Conservation (phyloP, 441 rosid species). For the Erodium texanum region DNA sequence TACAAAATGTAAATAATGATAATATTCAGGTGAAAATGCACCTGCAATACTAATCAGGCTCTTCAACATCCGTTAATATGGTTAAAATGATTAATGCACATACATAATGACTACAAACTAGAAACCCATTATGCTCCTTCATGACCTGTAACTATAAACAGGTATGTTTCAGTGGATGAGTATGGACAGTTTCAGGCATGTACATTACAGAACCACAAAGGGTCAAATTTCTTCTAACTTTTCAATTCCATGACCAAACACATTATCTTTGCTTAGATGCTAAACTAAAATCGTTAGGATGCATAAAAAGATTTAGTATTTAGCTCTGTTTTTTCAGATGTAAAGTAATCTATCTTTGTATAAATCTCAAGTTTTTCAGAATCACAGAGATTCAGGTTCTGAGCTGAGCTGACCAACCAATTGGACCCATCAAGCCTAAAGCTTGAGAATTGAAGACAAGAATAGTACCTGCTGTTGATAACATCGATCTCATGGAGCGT, state of each 20-base stretch:
- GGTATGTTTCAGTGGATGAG: background rate
- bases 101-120: background rate
- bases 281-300: background rate
- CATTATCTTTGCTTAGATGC: background rate
- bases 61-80: background rate
- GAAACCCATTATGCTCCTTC: background rate
- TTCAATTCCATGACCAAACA: background rate
- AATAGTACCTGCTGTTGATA: slow-evolving; percentile 75
- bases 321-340: background rate
- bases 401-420: background rate
- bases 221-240: background rate
- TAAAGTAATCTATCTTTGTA: background rate
- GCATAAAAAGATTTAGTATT: background rate
- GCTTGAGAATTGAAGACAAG: background rate
- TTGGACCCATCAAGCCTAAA: background rate
- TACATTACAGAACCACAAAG: background rate
- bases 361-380: background rate
- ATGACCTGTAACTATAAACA: background rate
- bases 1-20: background rate
- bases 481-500: slow-evolving; percentile 95
- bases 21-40: background rate
- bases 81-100: background rate
- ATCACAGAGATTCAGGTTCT: background rate
- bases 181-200: background rate
- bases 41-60: background rate